Conservation (phyloP, 257 asterid species). For the Ehretia macrophylla region DNA sequence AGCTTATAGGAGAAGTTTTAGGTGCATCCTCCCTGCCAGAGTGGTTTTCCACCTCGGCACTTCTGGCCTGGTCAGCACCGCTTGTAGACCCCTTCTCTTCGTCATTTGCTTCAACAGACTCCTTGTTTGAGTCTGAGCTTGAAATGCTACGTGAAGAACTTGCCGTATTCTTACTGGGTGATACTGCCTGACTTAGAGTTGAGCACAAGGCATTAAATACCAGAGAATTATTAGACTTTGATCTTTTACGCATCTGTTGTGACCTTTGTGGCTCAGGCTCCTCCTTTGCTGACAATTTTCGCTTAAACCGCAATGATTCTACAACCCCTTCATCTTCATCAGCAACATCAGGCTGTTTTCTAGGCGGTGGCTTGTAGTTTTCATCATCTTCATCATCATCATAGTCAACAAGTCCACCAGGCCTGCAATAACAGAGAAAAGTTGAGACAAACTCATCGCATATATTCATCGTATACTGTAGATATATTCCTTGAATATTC, state of each 20-base stretch:
- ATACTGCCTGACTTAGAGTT: constrained; percentile 46
- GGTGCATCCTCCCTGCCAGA: constrained; percentile 21
- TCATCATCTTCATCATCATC: constrained; percentile 91
- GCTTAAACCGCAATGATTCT: constrained; percentile 59
- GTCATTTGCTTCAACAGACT: constrained; percentile 17
- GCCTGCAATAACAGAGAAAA: constrained; percentile 37
- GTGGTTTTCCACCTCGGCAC: constrained; percentile 25
- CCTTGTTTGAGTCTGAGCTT: constrained; percentile 26
- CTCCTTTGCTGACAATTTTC: constrained; percentile 56
- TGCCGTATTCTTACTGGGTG: constrained; percentile 48
- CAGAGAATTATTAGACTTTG: constrained; percentile 60
- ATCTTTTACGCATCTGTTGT: constrained; percentile 44
- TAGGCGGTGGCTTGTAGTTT: constrained; percentile 88
- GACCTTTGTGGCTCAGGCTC: constrained; percentile 68
- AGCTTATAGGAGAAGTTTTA: constrained; percentile 34
- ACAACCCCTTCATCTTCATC: constrained; percentile 55
- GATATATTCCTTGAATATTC: not conserved
- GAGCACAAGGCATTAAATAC: constrained; percentile 80
- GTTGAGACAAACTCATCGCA: not conserved
- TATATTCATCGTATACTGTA: not conserved
- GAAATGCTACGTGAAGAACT: constrained; percentile 27
- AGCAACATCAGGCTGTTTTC: constrained; percentile 36
- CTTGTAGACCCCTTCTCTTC: constrained; percentile 28
- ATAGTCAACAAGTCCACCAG: constrained; percentile 93
- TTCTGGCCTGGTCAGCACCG: constrained; percentile 25